Conservation (phyloP, 2,329 filamentous ascomycete genomes). For the Plectosphaerella plurivora region DNA sequence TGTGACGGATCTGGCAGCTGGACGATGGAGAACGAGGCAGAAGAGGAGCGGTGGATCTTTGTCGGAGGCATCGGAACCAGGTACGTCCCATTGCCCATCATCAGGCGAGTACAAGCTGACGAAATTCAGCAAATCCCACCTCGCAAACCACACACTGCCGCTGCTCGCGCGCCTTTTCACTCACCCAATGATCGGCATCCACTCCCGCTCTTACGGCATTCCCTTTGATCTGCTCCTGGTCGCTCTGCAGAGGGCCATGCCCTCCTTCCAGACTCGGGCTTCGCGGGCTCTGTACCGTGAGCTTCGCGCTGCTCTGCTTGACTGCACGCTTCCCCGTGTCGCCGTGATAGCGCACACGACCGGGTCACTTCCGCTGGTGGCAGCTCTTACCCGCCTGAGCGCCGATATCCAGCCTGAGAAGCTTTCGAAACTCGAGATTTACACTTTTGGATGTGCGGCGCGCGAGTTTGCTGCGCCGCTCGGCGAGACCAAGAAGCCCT, state of each 20-base stretch:
- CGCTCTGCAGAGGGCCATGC: constrained; percentile 24
- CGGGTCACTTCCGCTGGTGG: constrained; percentile 28
- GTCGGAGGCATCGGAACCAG: constrained; percentile 27
- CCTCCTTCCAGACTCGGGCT: constrained; percentile 19
- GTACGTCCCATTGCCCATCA: constrained; percentile 11
- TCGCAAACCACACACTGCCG: constrained; percentile 24
- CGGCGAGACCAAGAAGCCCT: constrained; percentile 13
- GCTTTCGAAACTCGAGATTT: constrained; percentile 34
- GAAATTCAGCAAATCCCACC: constrained; percentile 7
- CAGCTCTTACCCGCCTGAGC: constrained; percentile 29
- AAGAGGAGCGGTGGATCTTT: constrained; percentile 29
- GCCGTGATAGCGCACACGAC: constrained; percentile 35
- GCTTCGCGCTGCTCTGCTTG: constrained; percentile 28
- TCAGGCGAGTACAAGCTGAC: not conserved
- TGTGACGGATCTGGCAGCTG: constrained; percentile 16
- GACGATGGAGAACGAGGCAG: constrained; percentile 19
- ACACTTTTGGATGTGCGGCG: constrained; percentile 36
- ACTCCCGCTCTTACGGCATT: constrained; percentile 44
- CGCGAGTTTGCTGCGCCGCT: constrained; percentile 30
- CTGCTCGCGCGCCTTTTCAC: constrained; percentile 29
- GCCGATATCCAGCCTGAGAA: constrained; percentile 29
- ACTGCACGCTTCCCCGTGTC: constrained; percentile 24
- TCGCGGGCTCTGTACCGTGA: constrained; percentile 27
- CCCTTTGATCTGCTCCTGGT: constrained; percentile 44
- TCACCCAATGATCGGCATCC: constrained; percentile 42